Evolutionary conservation across 306 rosid species (phyloP).

Genomic region (Quercus rubra): DNA sequence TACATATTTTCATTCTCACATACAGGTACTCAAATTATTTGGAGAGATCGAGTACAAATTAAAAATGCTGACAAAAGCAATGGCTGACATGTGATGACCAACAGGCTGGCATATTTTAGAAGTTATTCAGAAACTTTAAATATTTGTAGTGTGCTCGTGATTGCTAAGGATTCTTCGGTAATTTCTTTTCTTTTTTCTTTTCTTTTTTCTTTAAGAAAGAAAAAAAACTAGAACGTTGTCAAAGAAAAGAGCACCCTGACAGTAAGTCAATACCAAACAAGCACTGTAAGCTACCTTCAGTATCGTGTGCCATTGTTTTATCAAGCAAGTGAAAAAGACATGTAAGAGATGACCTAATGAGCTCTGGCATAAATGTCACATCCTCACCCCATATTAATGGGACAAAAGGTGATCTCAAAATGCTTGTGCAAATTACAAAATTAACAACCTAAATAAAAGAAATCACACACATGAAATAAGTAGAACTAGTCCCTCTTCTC

Average conservation of each 20-base stretch:
- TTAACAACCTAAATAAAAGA: not conserved
- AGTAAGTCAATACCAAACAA: not conserved
- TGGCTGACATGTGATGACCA: not conserved
- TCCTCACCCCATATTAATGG: no score
- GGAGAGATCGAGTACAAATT: not conserved
- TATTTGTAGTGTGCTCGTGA: no score
- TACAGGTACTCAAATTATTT: not conserved
- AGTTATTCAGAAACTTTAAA: no score
- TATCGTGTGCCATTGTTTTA: conserved; percentile 2
- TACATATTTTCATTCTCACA: not conserved
- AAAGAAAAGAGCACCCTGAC: no score
- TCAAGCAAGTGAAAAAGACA: not conserved
- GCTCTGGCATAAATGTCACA: not conserved
- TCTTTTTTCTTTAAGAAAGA: no score
- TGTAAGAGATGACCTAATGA: not conserved
- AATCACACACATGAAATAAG: not conserved
- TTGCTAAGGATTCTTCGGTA: not conserved
- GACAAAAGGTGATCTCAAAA: not conserved
- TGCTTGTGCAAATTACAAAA: not conserved
- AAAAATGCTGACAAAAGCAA: not conserved
- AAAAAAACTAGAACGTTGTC: no score
- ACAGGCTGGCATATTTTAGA: no score
- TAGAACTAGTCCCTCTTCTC: conserved; percentile 22
- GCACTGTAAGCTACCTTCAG: not conserved
- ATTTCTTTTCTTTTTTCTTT: not conserved